These are phyloP conservation scores for Speleostelium caveatum DNA, from an alignment of 78 protist species.

Conservation along the genomic window DNA sequence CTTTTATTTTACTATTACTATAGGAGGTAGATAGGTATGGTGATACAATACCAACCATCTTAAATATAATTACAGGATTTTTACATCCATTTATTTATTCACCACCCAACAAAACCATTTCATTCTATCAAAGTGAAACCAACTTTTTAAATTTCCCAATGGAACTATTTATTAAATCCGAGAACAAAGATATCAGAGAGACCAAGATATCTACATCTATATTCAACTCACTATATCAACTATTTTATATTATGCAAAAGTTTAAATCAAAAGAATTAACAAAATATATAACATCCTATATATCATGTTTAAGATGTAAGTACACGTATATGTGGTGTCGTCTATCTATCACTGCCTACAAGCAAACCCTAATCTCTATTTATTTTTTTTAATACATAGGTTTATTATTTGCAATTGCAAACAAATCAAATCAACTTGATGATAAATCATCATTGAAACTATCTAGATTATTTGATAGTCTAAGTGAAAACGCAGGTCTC, in stretches of 20 bases:
- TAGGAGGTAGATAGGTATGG: constrained; percentile 5
- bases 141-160: constrained; percentile 9
- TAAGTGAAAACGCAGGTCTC: constrained; percentile 10
- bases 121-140: not conserved
- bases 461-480: constrained; percentile 30
- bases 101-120: not conserved
- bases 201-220: not conserved
- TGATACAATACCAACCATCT: constrained; percentile 23
- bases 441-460: constrained; percentile 29
- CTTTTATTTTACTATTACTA: not conserved
- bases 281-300: constrained; percentile 9
- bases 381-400: not conserved
- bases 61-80: constrained; percentile 6
- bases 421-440: not conserved
- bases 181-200: not conserved
- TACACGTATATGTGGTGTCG: too few species aligned
- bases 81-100: constrained; percentile 48
- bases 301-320: constrained; percentile 57
- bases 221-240: constrained; percentile 16
- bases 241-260: constrained; percentile 19
- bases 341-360: not conserved
- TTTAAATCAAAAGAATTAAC: constrained; percentile 1
- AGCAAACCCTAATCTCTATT: not conserved
- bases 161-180: constrained; percentile 3
- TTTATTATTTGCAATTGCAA: constrained; percentile 26